Evolutionary conservation across 208 protist genomes (phyloP).

Genomic region (Leishmania guyanensis): DNA sequence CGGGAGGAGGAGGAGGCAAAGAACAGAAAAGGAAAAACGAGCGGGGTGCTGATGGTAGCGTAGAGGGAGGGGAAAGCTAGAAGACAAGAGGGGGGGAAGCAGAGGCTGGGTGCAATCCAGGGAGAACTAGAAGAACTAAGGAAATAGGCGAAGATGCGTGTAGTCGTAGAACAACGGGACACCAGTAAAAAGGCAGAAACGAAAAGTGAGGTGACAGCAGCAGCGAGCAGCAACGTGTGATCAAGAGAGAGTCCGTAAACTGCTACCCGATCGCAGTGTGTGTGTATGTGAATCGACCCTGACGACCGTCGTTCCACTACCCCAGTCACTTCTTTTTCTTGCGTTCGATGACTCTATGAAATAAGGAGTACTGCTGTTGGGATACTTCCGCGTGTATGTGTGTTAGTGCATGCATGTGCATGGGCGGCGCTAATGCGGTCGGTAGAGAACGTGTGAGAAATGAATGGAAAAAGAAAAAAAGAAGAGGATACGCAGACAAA

Average conservation of each 20-base stretch:
- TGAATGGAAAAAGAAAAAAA: neutral
- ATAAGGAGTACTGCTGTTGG: neutral
- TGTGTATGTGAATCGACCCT: neutral
- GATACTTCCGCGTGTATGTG: neutral
- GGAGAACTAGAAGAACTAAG: no score
- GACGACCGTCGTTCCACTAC: neutral
- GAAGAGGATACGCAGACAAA: neutral
- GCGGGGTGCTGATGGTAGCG: no score
- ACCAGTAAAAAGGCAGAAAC: neutral
- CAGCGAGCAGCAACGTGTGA: neutral
- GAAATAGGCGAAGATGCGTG: no score
- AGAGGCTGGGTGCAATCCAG: neutral
- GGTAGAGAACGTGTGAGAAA: neutral
- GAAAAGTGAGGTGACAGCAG: neutral
- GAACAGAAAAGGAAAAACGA: neutral
- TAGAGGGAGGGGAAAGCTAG: neutral
- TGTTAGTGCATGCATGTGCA: neutral
- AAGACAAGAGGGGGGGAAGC: neutral
- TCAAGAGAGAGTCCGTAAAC: neutral
- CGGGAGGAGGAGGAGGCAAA: neutral
- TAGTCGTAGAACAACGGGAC: neutral
- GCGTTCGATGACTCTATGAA: constrained; percentile 1
- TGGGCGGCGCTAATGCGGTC: neutral
- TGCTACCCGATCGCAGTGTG: neutral
- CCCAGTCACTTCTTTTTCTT: neutral